Conservation (phyloP, 2,329 filamentous ascomycete genomes). For the Sphaerulina musiva region DNA sequence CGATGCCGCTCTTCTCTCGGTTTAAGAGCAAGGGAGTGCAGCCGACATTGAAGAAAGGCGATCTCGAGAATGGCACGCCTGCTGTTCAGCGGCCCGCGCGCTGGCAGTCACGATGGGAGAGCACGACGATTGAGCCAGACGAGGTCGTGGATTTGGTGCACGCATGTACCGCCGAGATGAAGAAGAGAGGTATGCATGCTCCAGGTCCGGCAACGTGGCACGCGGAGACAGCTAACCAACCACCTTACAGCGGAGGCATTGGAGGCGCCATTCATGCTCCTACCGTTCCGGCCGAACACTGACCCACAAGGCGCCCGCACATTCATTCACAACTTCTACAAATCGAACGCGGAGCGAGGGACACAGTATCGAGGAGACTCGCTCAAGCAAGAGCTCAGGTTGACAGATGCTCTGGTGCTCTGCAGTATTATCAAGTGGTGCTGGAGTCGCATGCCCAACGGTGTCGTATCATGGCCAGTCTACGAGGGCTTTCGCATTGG, state of each 20-base stretch:
- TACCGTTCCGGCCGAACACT: constrained; percentile 83
- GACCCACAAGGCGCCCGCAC: constrained; percentile 87
- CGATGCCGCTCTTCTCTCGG: constrained; percentile 54
- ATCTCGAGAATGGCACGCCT: constrained; percentile 30
- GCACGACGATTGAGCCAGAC: constrained; percentile 74
- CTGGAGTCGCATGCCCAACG: constrained; percentile 85
- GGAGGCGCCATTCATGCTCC: constrained; percentile 82
- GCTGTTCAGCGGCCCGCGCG: constrained; percentile 58
- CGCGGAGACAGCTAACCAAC: constrained; percentile 13
- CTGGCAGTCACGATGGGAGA: constrained; percentile 80
- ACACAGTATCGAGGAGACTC: constrained; percentile 56
- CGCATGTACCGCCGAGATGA: constrained; percentile 83
- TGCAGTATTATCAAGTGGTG: constrained; percentile 97
- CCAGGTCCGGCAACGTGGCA: background rate
- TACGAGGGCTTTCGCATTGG: constrained; percentile 95
- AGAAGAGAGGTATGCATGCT: constrained; percentile 74
- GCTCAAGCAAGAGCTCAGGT: constrained; percentile 76
- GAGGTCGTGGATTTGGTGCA: constrained; percentile 84
- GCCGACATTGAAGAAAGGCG: constrained; percentile 50
- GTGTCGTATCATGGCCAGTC: constrained; percentile 92
- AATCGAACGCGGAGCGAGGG: constrained; percentile 55
- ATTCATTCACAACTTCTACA: constrained; percentile 90
- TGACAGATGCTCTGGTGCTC: constrained; percentile 91
- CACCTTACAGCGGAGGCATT: constrained; percentile 54
- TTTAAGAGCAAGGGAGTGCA: constrained; percentile 68